Base-by-base conservation (phyloP, 2,329 filamentous ascomycete genomes). In the Fusarium camptoceras region DNA sequence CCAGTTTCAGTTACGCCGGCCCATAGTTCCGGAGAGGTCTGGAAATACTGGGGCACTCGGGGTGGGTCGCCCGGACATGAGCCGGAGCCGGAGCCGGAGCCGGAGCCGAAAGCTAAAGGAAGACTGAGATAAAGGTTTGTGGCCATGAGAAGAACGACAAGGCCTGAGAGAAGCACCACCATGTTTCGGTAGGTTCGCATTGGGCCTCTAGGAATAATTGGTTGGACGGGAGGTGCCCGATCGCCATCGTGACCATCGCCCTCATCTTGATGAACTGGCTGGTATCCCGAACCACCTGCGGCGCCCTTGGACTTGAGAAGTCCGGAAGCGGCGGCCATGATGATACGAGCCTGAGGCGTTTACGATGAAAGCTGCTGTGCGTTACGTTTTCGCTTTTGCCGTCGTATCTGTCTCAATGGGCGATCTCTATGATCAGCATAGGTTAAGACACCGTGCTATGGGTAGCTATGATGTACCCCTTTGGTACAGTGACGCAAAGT, bases 1-100 rank as follows among this genome's bases (percentile, higher is more conserved):
- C 92, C 92, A 2, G 91, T 94, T n/a, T 89, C 84, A 7, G 89
- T 93, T 39, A 90, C 90, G 3, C 91, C 91, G 78, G 84, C 79
- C 83, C 84, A 89, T 46, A 89, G 77, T 77, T 90, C 83, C 6
- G 88, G 87, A 25, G 81, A 83, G 1, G 88, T 91, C 76, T 89
- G 86, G 73, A 89, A 90, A 76, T 91, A 88, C 76, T 90, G 86
- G 25, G 89, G 88, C 48, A 89, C 83, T 42, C 83, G 81, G 57
- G 75, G 69, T 28, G 78, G 76, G 37, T 63, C 68, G 54, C 78
- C 79, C 43, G 77, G 76, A 59, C 79, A 76, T 55, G 73, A 61
- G 49, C 62, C 64, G 58, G 63, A 69, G n/a, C 71, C 59, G 55
- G 73, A 61, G 49, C 62, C 64, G 58, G 63, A 69, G n/a, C 71